phyloP scores from a whole-genome alignment of 495 filamentous ascomycete species.

The Cenococcum geophilum region DNA sequence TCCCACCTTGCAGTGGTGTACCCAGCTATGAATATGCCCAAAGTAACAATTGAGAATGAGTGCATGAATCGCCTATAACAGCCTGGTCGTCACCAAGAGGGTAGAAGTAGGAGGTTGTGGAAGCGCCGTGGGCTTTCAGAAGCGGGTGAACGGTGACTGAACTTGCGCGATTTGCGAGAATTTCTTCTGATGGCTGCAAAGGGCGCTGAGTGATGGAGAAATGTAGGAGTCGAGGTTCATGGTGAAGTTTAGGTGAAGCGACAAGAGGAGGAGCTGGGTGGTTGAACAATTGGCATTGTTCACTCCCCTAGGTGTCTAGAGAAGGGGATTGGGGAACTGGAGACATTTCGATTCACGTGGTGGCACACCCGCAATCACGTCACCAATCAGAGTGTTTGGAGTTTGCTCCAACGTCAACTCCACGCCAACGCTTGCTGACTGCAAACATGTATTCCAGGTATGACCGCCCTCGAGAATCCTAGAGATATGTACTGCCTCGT shows the following conservation, averaged over 20 bases:
- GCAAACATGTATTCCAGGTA: not conserved
- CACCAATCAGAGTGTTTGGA: not conserved
- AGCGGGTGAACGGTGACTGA: not conserved
- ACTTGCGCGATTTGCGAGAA: not conserved
- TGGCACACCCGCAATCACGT: not conserved
- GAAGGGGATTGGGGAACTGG: not conserved
- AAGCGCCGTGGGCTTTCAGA: conserved; percentile 1
- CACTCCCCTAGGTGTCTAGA: not conserved
- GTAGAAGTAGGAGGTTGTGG: not conserved
- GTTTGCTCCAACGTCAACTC: not conserved
- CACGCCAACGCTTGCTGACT: not conserved
- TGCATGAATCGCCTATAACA: conserved; percentile 64
- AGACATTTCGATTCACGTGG: conserved; percentile 1
- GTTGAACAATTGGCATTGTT: not conserved
- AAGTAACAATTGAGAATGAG: conserved; percentile 87
- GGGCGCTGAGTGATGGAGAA: not conserved
- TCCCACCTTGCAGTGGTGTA: conserved; percentile 99
- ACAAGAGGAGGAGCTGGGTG: not conserved
- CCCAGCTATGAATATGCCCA: conserved; percentile 97
- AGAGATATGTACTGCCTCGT: not conserved
- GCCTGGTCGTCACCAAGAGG: conserved; percentile 11
- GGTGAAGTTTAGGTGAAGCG: not conserved
- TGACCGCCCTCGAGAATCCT: not conserved
- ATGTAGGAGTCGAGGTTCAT: not conserved
- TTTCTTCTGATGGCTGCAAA: not conserved